phyloP scores from a whole-genome alignment of 2,329 filamentous ascomycete genomes.

The Venturia aucupariae region DNA sequence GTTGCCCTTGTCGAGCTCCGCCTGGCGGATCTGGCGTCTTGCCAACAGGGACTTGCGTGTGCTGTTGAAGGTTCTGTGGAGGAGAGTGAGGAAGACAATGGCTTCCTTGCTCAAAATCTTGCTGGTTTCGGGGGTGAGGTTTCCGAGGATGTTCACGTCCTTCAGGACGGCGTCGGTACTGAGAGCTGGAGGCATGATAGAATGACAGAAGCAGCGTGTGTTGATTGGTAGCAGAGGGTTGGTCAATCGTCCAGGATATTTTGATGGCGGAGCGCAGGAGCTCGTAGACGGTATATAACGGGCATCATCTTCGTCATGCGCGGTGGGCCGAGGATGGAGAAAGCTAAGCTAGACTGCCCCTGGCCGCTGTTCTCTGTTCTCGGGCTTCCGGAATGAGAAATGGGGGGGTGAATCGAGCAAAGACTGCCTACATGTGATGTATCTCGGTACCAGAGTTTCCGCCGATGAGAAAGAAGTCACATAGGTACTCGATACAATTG shows the following conservation, averaged over 20 bases:
- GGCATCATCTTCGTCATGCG: not conserved
- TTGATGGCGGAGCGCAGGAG: not conserved
- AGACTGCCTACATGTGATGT: not conserved
- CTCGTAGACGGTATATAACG: not conserved
- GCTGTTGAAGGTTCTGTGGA: constrained; percentile 89
- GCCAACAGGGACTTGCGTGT: constrained; percentile 84
- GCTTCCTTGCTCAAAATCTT: constrained; percentile 91
- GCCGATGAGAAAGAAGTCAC: not conserved
- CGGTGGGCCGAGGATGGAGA: constrained; percentile 4
- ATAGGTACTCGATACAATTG: not conserved
- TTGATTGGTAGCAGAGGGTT: not conserved
- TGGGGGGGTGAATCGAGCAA: not conserved
- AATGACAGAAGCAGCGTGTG: not conserved
- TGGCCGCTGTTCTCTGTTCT: not conserved
- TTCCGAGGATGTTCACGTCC: constrained; percentile 51
- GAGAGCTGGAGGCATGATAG: constrained; percentile 5
- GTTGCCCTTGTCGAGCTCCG: constrained; percentile 81
- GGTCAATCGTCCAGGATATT: not conserved
- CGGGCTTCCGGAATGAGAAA: not conserved
- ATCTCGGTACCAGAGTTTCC: not conserved
- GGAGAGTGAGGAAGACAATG: constrained; percentile 81
- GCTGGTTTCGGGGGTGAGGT: constrained; percentile 66
- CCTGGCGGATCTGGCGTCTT: constrained; percentile 76
- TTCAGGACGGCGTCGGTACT: constrained; percentile 9
- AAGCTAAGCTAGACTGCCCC: not conserved